Base-by-base conservation (phyloP, 225 moss, liverwort and hornwort species). In the Thuidium tamariscinum region DNA sequence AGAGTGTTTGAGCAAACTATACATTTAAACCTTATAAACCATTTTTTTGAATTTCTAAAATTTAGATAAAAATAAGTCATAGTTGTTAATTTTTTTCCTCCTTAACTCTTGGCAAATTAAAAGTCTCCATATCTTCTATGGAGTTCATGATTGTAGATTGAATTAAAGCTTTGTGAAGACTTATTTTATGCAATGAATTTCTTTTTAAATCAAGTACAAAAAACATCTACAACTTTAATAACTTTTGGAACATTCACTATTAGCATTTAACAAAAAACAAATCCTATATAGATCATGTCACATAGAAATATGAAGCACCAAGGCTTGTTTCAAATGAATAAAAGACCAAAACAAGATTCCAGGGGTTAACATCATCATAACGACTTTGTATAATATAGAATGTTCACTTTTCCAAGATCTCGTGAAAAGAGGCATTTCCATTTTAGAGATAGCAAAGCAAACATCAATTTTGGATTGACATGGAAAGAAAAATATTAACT, bases 401-500 rank as follows among this genome's bases (percentile, higher is more conserved):
- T 7, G 2, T 64, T 41, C 0, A 39, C 2, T 25, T 5, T 41
- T 1, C 14, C 2, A 15, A 69, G 2, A 69, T 41, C 41, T 41
- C 4, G 26, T 41, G 0, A 69, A 41, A 26, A 69, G 5, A 69
- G 2, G 8, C 1, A 25, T 69, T 8, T 25, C 3, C 8, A 1
- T 5, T 16, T 2, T 42, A 3, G 1, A 7, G 1, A 42, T 5
- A 15, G 0, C 3, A 8, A 41, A 41, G 8, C 26, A 25, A 12
- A 3, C 8, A 42, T 41, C 2, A 5, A 0, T 15, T 15, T 69
- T 1, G 41, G 0, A 26, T 15, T 41, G 8, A 41, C 15, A 3
- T 41, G 0, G 15, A 4, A 41, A 69, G 13, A 5, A 41, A 26
- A 3, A 26, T 15, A 15, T 41, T 3, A 41, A 41, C 8, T 26